Evolutionary conservation across 2,329 filamentous ascomycete genomes (phyloP).

Genomic region (Talaromyces sp.): DNA sequence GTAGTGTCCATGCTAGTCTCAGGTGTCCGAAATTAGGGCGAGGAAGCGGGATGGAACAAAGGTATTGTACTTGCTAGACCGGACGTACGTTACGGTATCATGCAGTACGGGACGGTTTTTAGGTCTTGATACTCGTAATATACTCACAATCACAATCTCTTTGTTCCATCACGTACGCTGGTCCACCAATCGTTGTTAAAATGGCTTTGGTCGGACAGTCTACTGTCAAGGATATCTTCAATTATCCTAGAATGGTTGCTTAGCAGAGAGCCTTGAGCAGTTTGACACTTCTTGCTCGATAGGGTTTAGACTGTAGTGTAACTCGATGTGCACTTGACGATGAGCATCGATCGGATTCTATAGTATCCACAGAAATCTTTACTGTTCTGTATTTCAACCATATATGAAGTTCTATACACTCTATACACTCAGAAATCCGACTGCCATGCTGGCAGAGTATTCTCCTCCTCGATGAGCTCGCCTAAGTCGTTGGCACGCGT

Average conservation of each 20-base stretch:
- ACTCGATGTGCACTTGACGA: not conserved
- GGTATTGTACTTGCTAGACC: not conserved
- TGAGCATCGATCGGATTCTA: no score
- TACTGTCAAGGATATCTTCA: not conserved
- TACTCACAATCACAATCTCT: not conserved
- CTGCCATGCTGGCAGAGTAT: no score
- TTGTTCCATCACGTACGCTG: not conserved
- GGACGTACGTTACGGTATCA: not conserved
- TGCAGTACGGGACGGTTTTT: not conserved
- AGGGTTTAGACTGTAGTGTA: not conserved
- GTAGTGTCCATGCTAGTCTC: not conserved
- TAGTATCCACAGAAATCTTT: no score
- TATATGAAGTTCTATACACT: no score
- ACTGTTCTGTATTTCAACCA: no score
- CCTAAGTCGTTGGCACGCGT: no score
- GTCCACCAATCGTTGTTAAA: not conserved
- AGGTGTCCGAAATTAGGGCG: not conserved
- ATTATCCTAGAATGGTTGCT: not conserved
- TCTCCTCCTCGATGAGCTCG: no score
- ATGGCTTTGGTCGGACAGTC: not conserved
- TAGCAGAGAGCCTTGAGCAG: not conserved
- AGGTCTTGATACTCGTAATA: not conserved
- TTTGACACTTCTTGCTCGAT: not conserved
- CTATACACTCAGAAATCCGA: no score
- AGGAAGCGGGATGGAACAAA: not conserved